A percentile compares a stretch with the other conserved stretches of the same genome.
phyloP scores from a whole-genome alignment of 176 grass and related monocot species.

The Oryza punctata region DNA sequence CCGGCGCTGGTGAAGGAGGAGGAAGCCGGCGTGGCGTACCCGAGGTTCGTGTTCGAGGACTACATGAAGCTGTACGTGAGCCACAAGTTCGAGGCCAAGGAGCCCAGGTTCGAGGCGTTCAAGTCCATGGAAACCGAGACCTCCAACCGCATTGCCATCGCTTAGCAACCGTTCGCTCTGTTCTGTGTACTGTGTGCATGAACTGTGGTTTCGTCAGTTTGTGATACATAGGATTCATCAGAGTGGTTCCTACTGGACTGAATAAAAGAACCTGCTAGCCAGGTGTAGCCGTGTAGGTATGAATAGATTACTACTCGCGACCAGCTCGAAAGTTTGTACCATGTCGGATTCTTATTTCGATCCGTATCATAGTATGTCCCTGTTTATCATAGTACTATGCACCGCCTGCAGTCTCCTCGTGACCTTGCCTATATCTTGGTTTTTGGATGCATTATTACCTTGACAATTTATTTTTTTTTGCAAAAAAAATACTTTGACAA shows the following conservation, averaged over 20 bases:
- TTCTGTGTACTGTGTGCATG: background rate
- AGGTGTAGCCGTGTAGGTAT: background rate
- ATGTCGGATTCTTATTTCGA: background rate
- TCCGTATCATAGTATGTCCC: background rate
- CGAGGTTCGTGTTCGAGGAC: slow-evolving; percentile 79
- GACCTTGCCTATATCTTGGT: background rate
- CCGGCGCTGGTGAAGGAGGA: slow-evolving; percentile 50
- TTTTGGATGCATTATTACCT: background rate
- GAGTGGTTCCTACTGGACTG: background rate
- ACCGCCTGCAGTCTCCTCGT: too few relatives aligned
- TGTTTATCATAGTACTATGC: background rate
- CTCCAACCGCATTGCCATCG: slow-evolving; percentile 49
- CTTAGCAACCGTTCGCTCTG: slow-evolving; percentile 22
- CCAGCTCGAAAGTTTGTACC: background rate
- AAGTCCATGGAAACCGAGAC: slow-evolving; percentile 57
- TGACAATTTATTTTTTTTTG: too few relatives aligned
- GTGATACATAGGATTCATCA: slow-evolving; percentile 23
- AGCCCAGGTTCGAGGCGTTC: slow-evolving; percentile 75
- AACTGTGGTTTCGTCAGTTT: background rate
- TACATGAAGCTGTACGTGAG: slow-evolving; percentile 88
- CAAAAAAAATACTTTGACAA: background rate
- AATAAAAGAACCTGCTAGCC: background rate
- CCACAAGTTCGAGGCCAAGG: slow-evolving; percentile 82
- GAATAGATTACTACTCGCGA: background rate
- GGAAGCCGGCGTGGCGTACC: slow-evolving; percentile 36